A percentile compares a stretch with the other conserved stretches of the same genome.
Conservation (phyloP, 2,329 filamentous ascomycete species). For the Colletotrichum chrysophilum region DNA sequence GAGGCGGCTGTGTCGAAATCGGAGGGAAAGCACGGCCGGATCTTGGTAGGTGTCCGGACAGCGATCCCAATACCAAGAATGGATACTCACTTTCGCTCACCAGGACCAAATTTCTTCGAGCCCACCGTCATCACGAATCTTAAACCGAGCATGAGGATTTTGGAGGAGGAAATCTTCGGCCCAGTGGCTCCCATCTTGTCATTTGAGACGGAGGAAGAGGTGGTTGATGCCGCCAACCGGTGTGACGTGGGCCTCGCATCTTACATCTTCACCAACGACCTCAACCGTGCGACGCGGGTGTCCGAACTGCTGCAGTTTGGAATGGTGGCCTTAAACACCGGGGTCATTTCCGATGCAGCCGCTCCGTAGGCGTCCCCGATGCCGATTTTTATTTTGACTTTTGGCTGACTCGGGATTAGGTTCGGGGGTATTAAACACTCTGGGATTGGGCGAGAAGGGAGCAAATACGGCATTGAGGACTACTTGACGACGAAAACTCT, state of each 20-base stretch:
- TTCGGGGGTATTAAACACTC: constrained; percentile 87
- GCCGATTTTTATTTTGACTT: background rate
- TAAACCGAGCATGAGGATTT: constrained; percentile 83
- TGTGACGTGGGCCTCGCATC: constrained; percentile 88
- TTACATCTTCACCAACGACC: constrained; percentile 83
- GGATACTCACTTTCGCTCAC: constrained; percentile 68
- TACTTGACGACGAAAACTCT: constrained; percentile 73
- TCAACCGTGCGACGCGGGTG: constrained; percentile 65
- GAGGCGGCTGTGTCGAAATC: constrained; percentile 76
- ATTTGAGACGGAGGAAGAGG: constrained; percentile 89
- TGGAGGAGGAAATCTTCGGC: constrained; percentile 92
- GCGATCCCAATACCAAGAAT: background rate
- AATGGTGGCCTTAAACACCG: constrained; percentile 87
- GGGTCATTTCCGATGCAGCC: constrained; percentile 64
- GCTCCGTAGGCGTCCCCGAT: constrained; percentile 38
- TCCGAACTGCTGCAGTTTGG: constrained; percentile 79
- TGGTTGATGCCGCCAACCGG: constrained; percentile 81
- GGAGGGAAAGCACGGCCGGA: constrained; percentile 71
- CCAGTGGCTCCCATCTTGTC: constrained; percentile 89
- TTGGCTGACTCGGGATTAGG: background rate
- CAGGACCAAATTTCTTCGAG: constrained; percentile 83
- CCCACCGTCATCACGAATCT: constrained; percentile 89
- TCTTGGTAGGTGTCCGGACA: constrained; percentile 52
- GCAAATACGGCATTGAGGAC: constrained; percentile 77
- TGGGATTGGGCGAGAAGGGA: constrained; percentile 81